Base-by-base conservation (phyloP, 129 eudicot species). In the Dittrichia graveolens region DNA sequence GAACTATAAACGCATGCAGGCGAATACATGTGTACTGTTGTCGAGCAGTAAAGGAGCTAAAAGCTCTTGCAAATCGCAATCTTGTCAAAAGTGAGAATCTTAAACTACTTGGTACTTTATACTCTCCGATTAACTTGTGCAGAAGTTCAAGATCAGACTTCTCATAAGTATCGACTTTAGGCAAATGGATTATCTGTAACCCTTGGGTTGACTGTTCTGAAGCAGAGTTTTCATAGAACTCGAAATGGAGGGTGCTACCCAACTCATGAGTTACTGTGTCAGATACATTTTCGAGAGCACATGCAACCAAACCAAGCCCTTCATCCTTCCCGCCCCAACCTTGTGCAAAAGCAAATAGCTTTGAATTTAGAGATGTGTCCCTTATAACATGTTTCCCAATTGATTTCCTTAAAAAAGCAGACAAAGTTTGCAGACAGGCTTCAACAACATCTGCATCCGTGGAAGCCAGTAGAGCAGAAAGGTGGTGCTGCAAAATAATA, bases 321-420 rank as follows among this genome's bases (percentile, higher is more conserved):
- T 90, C 99, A 78, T 94, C 99, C 72, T 94, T 94, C 56, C 96
- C 90, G 15, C 99, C 99, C 99, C 99, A 94, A 72, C 99, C 99
- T 75, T 94, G 99, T 55, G 97, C 93, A 86, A 94, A 84, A 77
- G 97, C 86, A 79, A 86, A 86, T 63, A 94, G 80, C 79, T 88
- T 90, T 56, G 99, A 86, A 73, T 71, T 91, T 38, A 94, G 79
- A 78, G 89, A 82, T 73, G 88, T 71, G 78, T 90, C 94, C 80
- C 96, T 85, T 66, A 88, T 84, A 3, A 87, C 63, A 72, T 84
- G 87, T 79, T 90, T 94, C 31, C 99, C 99, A 65, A 90, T 80
- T n/a, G 96, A 72, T 50, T 94, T 94, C 85, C 83, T 88, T 76
- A 94, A 73, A 47, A 94, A 90, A 52, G 97, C 83, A 67, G 91